These are phyloP conservation scores for Eutrema japonicum DNA, from an alignment of 345 rosid species.

Conservation along the genomic window DNA sequence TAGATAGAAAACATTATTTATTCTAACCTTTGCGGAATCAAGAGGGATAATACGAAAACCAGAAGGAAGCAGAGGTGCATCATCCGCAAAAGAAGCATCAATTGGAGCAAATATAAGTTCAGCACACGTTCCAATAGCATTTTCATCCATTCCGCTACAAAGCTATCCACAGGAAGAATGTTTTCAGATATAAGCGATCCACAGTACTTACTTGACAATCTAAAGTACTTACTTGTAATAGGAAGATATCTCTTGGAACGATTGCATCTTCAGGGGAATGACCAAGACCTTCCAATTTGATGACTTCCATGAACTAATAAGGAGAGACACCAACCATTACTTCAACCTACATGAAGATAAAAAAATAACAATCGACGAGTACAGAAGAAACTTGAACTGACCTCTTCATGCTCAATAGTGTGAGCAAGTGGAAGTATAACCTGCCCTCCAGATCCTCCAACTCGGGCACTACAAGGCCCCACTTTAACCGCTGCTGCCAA, in stretches of 20 bases:
- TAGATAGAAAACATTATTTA: not conserved
- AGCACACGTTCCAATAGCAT: slow-evolving; percentile 93
- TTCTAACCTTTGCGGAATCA: slow-evolving; percentile 82
- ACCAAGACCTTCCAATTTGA: slow-evolving; percentile 85
- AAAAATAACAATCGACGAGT: not conserved
- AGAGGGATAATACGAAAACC: slow-evolving; percentile 99
- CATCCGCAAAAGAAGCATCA: slow-evolving; percentile 98
- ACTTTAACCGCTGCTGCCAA: slow-evolving; percentile 94
- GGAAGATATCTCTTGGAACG: slow-evolving; percentile 88
- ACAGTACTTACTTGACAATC: too few species aligned
- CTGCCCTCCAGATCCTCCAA: slow-evolving; percentile 89
- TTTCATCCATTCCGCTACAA: slow-evolving; percentile 97
- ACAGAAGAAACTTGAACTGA: slow-evolving; percentile 38
- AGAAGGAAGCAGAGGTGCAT: slow-evolving; percentile 95
- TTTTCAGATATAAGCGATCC: not conserved
- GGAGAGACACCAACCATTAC: slow-evolving; percentile 7
- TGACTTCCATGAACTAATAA: slow-evolving; percentile 86
- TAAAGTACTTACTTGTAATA: slow-evolving; percentile 73
- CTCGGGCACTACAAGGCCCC: slow-evolving; percentile 86
- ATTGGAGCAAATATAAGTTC: slow-evolving; percentile 98
- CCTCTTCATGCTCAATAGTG: slow-evolving; percentile 97
- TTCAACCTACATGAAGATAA: not conserved
- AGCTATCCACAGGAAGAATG: slow-evolving; percentile 53
- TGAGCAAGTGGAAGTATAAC: slow-evolving; percentile 98
- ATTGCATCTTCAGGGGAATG: slow-evolving; percentile 93